Evolutionary conservation across 306 rosid species (phyloP), one percentile per base, ranked within the genome.

Genomic region (Prunus davidiana): DNA sequence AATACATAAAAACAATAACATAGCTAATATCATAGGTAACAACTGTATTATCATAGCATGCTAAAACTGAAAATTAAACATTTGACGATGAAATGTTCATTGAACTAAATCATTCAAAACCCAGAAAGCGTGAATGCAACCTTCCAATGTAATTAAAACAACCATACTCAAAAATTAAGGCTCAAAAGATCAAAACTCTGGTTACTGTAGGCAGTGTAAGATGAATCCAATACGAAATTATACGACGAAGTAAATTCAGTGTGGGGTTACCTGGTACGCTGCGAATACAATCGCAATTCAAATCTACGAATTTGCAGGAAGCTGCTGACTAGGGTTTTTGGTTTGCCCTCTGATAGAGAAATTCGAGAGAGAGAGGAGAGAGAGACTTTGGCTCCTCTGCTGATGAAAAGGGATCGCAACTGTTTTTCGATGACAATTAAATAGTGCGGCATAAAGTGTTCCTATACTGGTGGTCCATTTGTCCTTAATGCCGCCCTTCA

Each of bases 301-400:
- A 69, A 69, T 9, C 56, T n/a, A 34, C 3, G 50, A 24, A 2
- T 55, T 19, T 62, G 20, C 14, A 25, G 52, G 71, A 54, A 64
- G 67, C 50, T 72, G 58, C 50, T 64, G 72, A 54, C 45, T 61
- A 41, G 64, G 56, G 76, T 63, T 77, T 49, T 66, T 34, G 52
- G 49, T 28, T 25, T n/a, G 5, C 56, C 9, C 64, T 18, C 64
- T 27, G 68, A 43, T 25, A 13, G 38, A 22, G 20, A 18, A 25
- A 60, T 20, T 27, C 0, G 24, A 19, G 20, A 28, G 19, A 38
- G 9, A 7, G 43, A 38, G 8, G 68, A 63, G 66, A 10, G 46
- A 78, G 64, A 71, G 64, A 22, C 5, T 25, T 19, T 14, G 77
- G 46, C 49, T 69, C 5, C 70, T 20, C 45, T 5, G 72, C 67